Conservation (phyloP, 352 stramenopile species). For the Pythium chondricola region DNA sequence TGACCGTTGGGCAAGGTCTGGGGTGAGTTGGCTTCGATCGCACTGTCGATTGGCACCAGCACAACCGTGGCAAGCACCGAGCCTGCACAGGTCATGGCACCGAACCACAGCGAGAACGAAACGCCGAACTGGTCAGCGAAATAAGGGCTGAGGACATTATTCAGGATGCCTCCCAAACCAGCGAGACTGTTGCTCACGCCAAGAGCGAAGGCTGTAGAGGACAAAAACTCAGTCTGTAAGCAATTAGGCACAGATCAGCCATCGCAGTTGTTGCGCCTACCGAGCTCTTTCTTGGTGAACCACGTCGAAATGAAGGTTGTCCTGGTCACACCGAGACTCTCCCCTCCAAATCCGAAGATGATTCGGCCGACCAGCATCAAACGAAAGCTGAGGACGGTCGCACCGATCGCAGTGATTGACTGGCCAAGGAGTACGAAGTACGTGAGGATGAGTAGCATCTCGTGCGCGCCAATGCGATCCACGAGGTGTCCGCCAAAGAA, state of each 20-base stretch:
- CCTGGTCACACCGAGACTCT: conserved; percentile 69
- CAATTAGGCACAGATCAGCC: neutral
- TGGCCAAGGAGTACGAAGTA: conserved; percentile 53
- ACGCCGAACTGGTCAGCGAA: conserved; percentile 52
- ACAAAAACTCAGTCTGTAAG: neutral
- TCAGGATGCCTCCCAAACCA: conserved; percentile 70
- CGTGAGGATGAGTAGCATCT: conserved; percentile 62
- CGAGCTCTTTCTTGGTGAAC: conserved; percentile 77
- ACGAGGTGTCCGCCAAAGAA: conserved; percentile 80
- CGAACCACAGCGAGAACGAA: conserved; percentile 61
- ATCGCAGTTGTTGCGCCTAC: conserved; percentile 12
- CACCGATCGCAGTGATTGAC: conserved; percentile 61
- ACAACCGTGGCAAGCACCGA: conserved; percentile 41
- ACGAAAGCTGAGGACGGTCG: conserved; percentile 29
- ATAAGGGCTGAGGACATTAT: conserved; percentile 63
- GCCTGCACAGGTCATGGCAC: conserved; percentile 33
- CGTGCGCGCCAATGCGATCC: conserved; percentile 53
- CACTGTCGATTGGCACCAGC: conserved; percentile 47
- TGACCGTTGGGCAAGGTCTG: conserved; percentile 34
- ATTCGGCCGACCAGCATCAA: conserved; percentile 62
- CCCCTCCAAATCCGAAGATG: conserved; percentile 80
- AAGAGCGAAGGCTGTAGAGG: conserved; percentile 57
- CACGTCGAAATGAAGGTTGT: conserved; percentile 70
- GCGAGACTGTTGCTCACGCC: conserved; percentile 68
- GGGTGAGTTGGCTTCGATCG: conserved; percentile 7